Conservation (phyloP, 2,329 filamentous ascomycete genomes). For the Podosphaera aphanis region DNA sequence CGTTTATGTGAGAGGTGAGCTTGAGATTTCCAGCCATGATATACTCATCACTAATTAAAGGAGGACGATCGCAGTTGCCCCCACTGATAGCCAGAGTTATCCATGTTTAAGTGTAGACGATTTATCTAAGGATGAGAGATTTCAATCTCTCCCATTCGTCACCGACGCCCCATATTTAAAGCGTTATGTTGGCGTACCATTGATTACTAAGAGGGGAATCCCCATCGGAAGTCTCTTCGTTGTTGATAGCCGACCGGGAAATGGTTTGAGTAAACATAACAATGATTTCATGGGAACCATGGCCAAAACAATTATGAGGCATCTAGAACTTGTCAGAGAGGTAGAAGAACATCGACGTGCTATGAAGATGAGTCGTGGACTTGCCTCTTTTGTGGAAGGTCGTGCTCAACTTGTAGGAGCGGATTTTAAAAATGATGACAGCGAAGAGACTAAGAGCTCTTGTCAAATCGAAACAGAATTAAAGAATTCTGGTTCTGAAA, state of each 20-base stretch:
- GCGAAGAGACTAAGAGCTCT: constrained; percentile 12
- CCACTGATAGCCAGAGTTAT: constrained; percentile 8
- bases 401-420: constrained; percentile 12
- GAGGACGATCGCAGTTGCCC: constrained; percentile 12
- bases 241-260: constrained; percentile 29
- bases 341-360: constrained; percentile 29
- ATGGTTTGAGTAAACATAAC: constrained; percentile 25
- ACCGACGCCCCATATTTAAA: constrained; percentile 9
- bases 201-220: constrained; percentile 16
- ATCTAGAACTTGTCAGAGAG: constrained; percentile 33
- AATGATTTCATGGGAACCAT: constrained; percentile 33
- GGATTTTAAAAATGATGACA: constrained; percentile 11
- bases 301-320: constrained; percentile 31
- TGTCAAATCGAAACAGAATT: constrained; percentile 12
- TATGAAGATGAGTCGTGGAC: constrained; percentile 29
- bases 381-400: constrained; percentile 30
- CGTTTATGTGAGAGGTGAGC: constrained; percentile 15
- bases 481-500: constrained; percentile 4
- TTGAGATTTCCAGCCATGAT: background rate
- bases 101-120: constrained; percentile 15
- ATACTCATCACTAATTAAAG: constrained; percentile 2
- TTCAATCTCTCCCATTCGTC: constrained; percentile 14
- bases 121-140: constrained; percentile 12
- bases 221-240: constrained; percentile 37
- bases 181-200: constrained; percentile 15